These are phyloP conservation scores for Mariannaea sp. DNA, from an alignment of 2,329 filamentous ascomycete species.

Conservation along the genomic window DNA sequence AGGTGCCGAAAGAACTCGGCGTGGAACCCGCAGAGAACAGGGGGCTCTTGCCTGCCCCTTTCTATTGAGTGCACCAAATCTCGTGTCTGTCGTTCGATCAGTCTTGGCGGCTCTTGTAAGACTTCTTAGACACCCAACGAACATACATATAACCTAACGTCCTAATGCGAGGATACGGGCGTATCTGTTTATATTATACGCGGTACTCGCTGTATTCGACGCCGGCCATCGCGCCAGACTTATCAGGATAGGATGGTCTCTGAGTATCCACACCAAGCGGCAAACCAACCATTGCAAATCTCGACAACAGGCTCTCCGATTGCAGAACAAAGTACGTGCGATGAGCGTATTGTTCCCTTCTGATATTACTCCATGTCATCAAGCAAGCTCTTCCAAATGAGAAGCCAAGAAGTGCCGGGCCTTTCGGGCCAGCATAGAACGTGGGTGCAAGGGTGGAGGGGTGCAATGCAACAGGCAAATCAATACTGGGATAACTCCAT, in stretches of 20 bases:
- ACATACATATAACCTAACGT: too few relatives aligned
- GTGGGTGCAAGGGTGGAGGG: constrained; percentile 29
- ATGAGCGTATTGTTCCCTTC: neutral
- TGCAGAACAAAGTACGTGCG: neutral
- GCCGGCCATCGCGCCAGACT: too few relatives aligned
- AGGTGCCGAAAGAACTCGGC: constrained; percentile 19
- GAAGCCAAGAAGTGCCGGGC: constrained; percentile 27
- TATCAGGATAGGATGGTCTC: too few relatives aligned
- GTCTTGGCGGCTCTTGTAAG: neutral
- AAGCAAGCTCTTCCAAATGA: constrained; percentile 26
- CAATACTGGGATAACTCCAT: constrained; percentile 4
- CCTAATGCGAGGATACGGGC: too few relatives aligned
- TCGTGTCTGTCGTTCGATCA: constrained; percentile 9
- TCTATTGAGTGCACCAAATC: constrained; percentile 20
- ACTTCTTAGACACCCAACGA: neutral
- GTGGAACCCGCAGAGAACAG: constrained; percentile 3
- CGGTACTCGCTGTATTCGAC: too few relatives aligned
- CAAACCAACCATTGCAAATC: neutral
- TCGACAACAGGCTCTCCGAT: neutral
- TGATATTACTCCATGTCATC: neutral
- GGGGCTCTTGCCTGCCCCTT: constrained; percentile 21
- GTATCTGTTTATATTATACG: too few relatives aligned
- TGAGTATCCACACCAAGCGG: too few relatives aligned
- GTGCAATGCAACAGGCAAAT: constrained; percentile 13
- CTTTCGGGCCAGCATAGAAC: constrained; percentile 33